Evolutionary conservation across 768 basidiomycete species (phyloP), one percentile per base, ranked within the genome.

Genomic region (Hemileccinum rubropunctum): DNA sequence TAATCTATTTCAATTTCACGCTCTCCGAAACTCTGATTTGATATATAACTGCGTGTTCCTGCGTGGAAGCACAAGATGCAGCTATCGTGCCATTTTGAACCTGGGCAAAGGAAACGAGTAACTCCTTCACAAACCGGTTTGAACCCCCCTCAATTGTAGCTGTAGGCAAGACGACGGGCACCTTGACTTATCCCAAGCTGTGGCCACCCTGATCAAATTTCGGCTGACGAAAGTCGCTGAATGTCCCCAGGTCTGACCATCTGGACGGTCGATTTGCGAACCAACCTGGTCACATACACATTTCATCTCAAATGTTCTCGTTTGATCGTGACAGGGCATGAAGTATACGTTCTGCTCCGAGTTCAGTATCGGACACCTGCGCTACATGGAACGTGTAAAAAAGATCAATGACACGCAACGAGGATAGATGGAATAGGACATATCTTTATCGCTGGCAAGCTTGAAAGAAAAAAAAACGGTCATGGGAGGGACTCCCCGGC

Each of bases 81-180:
- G n/a, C n/a, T n/a, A n/a, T n/a, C n/a, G n/a, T n/a, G n/a, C n/a
- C n/a, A n/a, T n/a, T n/a, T n/a, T n/a, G n/a, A n/a, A n/a, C n/a
- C n/a, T n/a, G n/a, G n/a, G n/a, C n/a, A n/a, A n/a, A n/a, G n/a
- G n/a, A n/a, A n/a, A n/a, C n/a, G n/a, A n/a, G n/a, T n/a, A n/a
- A n/a, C 11, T 30, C 28, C 28, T 30, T 30, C 28, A 30, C 28
- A 12, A 30, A 3, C 7, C 11, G 28, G 9, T 9, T 12, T 12
- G 28, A 30, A n/a, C n/a, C n/a, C n/a, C n/a, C n/a, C n/a, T n/a
- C n/a, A 30, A 30, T 9, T 8, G 28, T 28, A 14, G 30, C 9
- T 21, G 62, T 50, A 26, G 52, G 53, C 5, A 63, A n/a, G n/a
- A 60, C 52, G 13, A 63, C 52, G 0, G 58, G 63, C 27, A 61